Conservation (phyloP, 2,329 filamentous ascomycete species). For the Aureobasidium sp. region DNA sequence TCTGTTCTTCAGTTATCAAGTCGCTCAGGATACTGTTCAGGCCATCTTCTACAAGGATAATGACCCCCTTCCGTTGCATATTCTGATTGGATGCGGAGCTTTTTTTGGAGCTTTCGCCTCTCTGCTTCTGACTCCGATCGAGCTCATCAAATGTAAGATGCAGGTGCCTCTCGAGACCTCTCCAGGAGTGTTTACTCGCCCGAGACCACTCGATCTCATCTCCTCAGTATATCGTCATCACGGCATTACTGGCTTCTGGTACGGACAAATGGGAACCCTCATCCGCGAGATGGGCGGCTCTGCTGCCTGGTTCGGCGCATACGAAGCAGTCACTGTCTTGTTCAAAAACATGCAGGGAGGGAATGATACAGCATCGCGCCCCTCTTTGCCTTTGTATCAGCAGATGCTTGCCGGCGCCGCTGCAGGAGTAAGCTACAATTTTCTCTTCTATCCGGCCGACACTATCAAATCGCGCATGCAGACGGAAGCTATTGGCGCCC, state of each 20-base stretch:
- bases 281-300: conserved; percentile 90
- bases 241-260: conserved; percentile 84
- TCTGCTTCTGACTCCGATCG: conserved; percentile 84
- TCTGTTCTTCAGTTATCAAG: conserved; percentile 61
- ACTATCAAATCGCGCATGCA: conserved; percentile 98
- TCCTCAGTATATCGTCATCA: conserved; percentile 72
- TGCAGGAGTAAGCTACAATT: conserved; percentile 92
- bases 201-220: conserved; percentile 64
- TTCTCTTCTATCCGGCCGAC: conserved; percentile 93
- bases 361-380: conserved; percentile 26
- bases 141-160: conserved; percentile 97
- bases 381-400: conserved; percentile 69
- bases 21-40: conserved; percentile 52
- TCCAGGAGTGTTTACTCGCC: conserved; percentile 33
- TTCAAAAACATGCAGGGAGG: conserved; percentile 48
- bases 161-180: conserved; percentile 51
- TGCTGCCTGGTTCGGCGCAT: conserved; percentile 90
- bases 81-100: conserved; percentile 72
- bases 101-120: conserved; percentile 84
- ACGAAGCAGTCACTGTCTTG: conserved; percentile 67
- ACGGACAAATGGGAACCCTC: conserved; percentile 85
- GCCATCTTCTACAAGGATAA: conserved; percentile 49
- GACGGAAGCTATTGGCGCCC: conserved; percentile 57
- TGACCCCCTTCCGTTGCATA: conserved; percentile 61
- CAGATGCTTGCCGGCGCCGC: conserved; percentile 80